Percentiles rank a stretch among this genome's conserved stretches.
These are phyloP conservation scores for Cucurbita ficifolia DNA, from an alignment of 306 rosid genomes.

Conservation along the genomic window DNA sequence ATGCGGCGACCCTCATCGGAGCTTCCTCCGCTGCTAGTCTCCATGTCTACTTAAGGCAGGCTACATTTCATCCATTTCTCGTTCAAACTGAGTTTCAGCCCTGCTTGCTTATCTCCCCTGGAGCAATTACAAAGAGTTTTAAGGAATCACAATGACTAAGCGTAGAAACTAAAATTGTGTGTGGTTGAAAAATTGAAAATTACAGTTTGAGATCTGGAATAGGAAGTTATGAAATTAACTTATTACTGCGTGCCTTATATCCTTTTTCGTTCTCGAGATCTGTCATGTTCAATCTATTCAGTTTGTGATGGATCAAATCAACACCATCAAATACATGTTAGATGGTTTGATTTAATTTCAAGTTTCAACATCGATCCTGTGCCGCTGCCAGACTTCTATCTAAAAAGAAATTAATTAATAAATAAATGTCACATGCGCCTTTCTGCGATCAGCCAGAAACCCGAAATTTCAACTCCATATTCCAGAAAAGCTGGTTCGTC, in stretches of 20 bases:
- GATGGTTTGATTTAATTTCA: neutral
- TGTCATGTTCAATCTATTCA: neutral
- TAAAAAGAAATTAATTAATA: neutral
- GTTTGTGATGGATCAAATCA: neutral
- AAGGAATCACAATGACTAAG: neutral
- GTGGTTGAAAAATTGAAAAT: neutral
- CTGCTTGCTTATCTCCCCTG: neutral
- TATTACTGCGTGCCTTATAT: neutral
- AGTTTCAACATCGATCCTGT: neutral
- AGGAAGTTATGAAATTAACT: neutral
- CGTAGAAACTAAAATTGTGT: neutral
- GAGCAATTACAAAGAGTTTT: neutral
- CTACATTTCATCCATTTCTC: conserved; percentile 3
- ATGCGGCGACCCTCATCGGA: neutral
- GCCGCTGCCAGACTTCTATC: neutral
- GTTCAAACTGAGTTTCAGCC: neutral
- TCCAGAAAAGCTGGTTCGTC: conserved; percentile 8
- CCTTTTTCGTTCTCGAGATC: neutral
- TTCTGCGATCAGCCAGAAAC: neutral
- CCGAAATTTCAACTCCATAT: conserved; percentile 5
- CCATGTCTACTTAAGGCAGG: neutral
- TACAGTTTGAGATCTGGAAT: neutral
- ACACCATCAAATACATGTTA: neutral
- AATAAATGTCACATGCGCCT: conserved; percentile 1
- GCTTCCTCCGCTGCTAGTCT: neutral